A percentile compares a stretch with the other conserved stretches of the same genome.
Evolutionary conservation across 371 early-diverging fungal genomes (phyloP).

Genomic region (Apophysomyces sp.): DNA sequence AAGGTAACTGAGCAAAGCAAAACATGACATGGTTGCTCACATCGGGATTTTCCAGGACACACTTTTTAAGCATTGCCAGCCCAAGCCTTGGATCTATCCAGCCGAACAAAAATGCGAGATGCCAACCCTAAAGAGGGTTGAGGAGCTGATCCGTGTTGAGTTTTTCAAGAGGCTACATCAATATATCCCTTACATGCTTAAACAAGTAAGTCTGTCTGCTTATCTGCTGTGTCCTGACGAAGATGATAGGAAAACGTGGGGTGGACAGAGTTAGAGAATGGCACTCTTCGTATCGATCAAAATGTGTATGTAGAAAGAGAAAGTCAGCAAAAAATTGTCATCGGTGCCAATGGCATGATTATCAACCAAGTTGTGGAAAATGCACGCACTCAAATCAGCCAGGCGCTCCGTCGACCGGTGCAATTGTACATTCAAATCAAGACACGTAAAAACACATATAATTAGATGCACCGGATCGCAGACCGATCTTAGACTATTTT

Average conservation of each 20-base stretch:
- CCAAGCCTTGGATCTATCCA: slow-evolving; percentile 65
- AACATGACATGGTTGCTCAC: not conserved
- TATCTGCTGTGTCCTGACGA: not conserved
- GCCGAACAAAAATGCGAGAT: slow-evolving; percentile 60
- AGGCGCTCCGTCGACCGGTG: slow-evolving; percentile 45
- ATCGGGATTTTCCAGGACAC: slow-evolving; percentile 10
- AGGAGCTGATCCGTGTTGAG: slow-evolving; percentile 73
- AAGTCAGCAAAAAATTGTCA: slow-evolving; percentile 57
- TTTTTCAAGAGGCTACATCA: slow-evolving; percentile 59
- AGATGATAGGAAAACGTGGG: slow-evolving; percentile 55
- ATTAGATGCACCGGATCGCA: not conserved
- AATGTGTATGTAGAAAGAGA: slow-evolving; percentile 49
- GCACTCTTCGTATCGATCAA: slow-evolving; percentile 56
- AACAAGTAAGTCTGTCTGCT: slow-evolving; percentile 30
- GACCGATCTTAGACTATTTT: not conserved
- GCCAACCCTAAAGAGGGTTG: slow-evolving; percentile 65
- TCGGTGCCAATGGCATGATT: slow-evolving; percentile 48
- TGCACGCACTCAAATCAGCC: slow-evolving; percentile 40
- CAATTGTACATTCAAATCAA: slow-evolving; percentile 58
- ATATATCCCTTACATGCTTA: slow-evolving; percentile 68
- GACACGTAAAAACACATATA: slow-evolving; percentile 7
- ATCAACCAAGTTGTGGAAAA: slow-evolving; percentile 49
- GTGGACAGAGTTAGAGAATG: slow-evolving; percentile 60
- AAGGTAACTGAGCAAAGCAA: slow-evolving; percentile 27
- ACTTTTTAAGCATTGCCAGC: slow-evolving; percentile 45